Conservation (phyloP, 2,329 filamentous ascomycete genomes). For the Aspergillus phoenicis region DNA sequence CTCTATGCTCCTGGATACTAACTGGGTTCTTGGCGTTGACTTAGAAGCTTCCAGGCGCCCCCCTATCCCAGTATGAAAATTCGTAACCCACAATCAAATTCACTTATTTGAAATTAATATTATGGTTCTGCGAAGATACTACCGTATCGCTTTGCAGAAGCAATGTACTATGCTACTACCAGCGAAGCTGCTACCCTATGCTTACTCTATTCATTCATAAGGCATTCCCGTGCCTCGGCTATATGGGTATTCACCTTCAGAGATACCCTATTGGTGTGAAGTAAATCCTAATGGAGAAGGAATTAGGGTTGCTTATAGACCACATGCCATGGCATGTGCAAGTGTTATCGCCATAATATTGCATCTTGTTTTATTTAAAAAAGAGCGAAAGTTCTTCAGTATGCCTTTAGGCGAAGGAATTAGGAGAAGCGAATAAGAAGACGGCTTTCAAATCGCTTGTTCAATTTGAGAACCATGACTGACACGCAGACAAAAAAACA, state of each 20-base stretch:
- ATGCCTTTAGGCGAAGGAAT: slow-evolving; percentile 15
- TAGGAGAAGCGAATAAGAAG: no score
- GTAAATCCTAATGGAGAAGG: slow-evolving; percentile 28
- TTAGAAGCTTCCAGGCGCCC: no score
- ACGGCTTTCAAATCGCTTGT: no score
- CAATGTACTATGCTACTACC: slow-evolving; percentile 22
- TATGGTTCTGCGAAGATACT: slow-evolving; percentile 12
- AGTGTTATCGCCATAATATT: slow-evolving; percentile 20
- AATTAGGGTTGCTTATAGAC: slow-evolving; percentile 23
- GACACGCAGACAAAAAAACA: no score
- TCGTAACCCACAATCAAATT: no score
- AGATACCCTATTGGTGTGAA: slow-evolving; percentile 26
- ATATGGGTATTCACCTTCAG: slow-evolving; percentile 25
- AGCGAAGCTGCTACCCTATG: slow-evolving; percentile 29
- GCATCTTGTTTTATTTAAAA: slow-evolving; percentile 25
- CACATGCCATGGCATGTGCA: slow-evolving; percentile 24
- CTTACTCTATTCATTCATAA: slow-evolving; percentile 21
- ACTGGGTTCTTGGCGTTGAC: no score
- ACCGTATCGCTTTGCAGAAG: slow-evolving; percentile 16
- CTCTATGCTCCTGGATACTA: no score
- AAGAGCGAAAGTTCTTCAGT: slow-evolving; percentile 23
- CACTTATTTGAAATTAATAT: no score
- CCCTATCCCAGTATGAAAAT: no score
- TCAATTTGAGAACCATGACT: no score
- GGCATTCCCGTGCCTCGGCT: slow-evolving; percentile 25